Evolutionary conservation across 2,329 filamentous ascomycete species (phyloP), one percentile per base, ranked within the genome.

Genomic region (Xylaria sp.): DNA sequence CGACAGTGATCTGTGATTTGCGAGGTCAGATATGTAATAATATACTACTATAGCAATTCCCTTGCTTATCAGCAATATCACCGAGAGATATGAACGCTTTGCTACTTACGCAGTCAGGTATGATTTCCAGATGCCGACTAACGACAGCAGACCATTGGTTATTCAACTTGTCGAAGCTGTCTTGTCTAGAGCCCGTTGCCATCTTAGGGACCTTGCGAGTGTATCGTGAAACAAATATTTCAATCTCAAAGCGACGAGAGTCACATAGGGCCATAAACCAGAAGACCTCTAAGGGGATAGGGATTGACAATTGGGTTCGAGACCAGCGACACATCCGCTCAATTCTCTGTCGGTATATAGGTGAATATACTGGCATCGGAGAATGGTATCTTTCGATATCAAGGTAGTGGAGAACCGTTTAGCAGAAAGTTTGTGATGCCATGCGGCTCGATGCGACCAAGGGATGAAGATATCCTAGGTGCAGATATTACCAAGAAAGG

Each of bases 401-500:
- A 48, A 27, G 47, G 35, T 53, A 57, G 27, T 29, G 27, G 35
- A 25, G 53, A 40, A 27, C 9, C 9, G n/a, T 37, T n/a, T 32
- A 10, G 10, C 9, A n/a, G 18, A 10, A 13, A 32, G 27, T 35
- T 60, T 54, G 60, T 47, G 35, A 63, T 59, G 37, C 59, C 21
- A 63, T 37, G n/a, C 64, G 25, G 40, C 51, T 53, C 64, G 59
- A 59, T 54, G 37, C 60, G 44, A 21, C 10, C 37, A 37, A 37
- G 35, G 25, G n/a, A 54, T 18, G 8, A 23, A 53, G 61, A 55
- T 40, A 44, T 57, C 40, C 51, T 18, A 48, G 57, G 37, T 29
- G 37, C 35, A 59, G 27, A 57, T 29, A 40, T 35, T 27, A 55
- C 50, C 37, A 18, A 9, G 1, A 37, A 54, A 44, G 35, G 44